These are phyloP conservation scores for Knoxia roxburghii DNA, from an alignment of 257 asterid species.

Conservation along the genomic window DNA sequence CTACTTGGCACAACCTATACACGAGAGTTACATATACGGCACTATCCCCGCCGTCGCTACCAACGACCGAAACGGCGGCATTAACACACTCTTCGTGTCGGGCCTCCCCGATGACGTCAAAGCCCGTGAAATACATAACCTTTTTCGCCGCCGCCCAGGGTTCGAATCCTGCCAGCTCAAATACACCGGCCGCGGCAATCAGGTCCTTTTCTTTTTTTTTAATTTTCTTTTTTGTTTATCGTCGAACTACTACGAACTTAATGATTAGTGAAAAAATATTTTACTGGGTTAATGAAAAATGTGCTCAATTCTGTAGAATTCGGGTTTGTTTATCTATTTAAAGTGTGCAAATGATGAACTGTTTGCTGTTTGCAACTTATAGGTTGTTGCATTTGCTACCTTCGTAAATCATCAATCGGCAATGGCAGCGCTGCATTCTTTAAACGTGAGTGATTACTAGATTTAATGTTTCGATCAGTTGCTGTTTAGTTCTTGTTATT, in stretches of 20 bases:
- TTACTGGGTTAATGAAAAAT: too few relatives aligned
- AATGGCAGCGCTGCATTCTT: slow-evolving; percentile 70
- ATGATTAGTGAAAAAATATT: too few relatives aligned
- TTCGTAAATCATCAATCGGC: slow-evolving; percentile 87
- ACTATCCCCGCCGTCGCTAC: slow-evolving; percentile 18
- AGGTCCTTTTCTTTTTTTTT: slow-evolving; percentile 36
- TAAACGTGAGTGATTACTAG: slow-evolving; percentile 56
- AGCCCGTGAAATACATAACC: slow-evolving; percentile 99
- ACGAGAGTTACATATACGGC: slow-evolving; percentile 31
- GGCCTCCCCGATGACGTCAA: slow-evolving; percentile 97
- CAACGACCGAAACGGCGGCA: slow-evolving; percentile 39
- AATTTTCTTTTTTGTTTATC: too few relatives aligned
- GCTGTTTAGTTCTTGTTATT: not conserved
- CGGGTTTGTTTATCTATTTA: not conserved
- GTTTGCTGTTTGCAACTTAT: slow-evolving; percentile 16
- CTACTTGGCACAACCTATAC: slow-evolving; percentile 47
- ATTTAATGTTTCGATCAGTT: not conserved
- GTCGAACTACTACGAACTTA: too few relatives aligned
- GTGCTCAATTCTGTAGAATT: too few relatives aligned
- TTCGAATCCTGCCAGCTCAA: slow-evolving; percentile 91
- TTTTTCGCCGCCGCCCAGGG: slow-evolving; percentile 88
- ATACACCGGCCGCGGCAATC: slow-evolving; percentile 93
- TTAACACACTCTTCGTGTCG: slow-evolving; percentile 80
- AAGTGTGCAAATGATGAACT: not conserved
- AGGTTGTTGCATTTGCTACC: slow-evolving; percentile 99